A percentile compares a stretch with the other conserved stretches of the same genome.
Conservation (phyloP, 805 yeast genomes). For the Scheffersomyces stipitis region DNA sequence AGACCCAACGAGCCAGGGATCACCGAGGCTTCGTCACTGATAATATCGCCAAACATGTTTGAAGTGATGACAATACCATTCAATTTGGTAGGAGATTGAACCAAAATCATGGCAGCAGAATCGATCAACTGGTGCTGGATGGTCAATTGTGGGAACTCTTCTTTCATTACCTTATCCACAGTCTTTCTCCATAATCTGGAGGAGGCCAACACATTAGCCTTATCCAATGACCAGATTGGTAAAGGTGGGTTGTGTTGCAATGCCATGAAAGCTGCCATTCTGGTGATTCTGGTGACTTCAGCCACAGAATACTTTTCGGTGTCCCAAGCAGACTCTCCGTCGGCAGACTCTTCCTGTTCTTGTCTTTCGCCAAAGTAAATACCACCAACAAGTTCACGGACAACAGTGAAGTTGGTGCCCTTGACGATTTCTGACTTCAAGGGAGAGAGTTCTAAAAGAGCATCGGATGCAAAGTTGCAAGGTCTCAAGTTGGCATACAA, state of each 20-base stretch:
- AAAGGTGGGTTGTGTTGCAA: slow-evolving; percentile 90
- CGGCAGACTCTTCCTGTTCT: slow-evolving; percentile 77
- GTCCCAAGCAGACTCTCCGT: slow-evolving; percentile 79
- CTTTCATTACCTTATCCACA: slow-evolving; percentile 76
- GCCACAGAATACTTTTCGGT: slow-evolving; percentile 89
- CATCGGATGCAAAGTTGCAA: slow-evolving; percentile 86
- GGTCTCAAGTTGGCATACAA: slow-evolving; percentile 97
- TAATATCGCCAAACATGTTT: slow-evolving; percentile 98
- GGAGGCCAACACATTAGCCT: slow-evolving; percentile 96
- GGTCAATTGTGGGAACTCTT: slow-evolving; percentile 87
- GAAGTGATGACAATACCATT: slow-evolving; percentile 92
- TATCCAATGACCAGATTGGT: slow-evolving; percentile 94
- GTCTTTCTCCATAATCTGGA: slow-evolving; percentile 96
- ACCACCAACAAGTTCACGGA: slow-evolving; percentile 97
- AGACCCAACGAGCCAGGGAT: slow-evolving; percentile 97
- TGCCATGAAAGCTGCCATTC: slow-evolving; percentile 98
- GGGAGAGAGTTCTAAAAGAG: slow-evolving; percentile 83
- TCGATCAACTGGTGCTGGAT: slow-evolving; percentile 95
- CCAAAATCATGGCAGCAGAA: slow-evolving; percentile 97
- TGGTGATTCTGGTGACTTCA: slow-evolving; percentile 91
- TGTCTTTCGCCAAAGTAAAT: slow-evolving; percentile 94
- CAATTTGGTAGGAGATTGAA: slow-evolving; percentile 85
- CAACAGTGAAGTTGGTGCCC: slow-evolving; percentile 91
- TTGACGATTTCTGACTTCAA: slow-evolving; percentile 78
- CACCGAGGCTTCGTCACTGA: slow-evolving; percentile 96